Evolutionary conservation across 139 green algal genomes (phyloP), one percentile per base, ranked within the genome.

Genomic region (Micromonas pusilla): DNA sequence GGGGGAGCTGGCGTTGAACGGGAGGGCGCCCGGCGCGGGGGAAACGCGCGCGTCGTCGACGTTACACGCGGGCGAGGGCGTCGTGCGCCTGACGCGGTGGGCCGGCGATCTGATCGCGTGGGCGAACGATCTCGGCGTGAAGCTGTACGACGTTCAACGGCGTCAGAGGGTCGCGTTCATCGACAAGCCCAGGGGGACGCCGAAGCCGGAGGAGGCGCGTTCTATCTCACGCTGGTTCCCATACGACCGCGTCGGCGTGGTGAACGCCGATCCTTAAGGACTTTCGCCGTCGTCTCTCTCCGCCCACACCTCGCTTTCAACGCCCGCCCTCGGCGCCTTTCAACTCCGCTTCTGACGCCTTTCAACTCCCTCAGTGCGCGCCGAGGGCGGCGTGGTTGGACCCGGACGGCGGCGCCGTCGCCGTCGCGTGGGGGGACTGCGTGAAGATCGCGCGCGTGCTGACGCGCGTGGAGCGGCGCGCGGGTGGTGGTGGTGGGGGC

Each of bases 41-140:
- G 52, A 81, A 72, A 6, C 30, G 9, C 6, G 38, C 83, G 75
- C 25, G 91, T 97, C 79, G 86, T 83, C 19, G 76, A n/a, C 91
- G 9, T 79, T 98, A 45, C 87, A 92, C 33, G 70, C 83, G 52
- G 94, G 90, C 0, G 89, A 90, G 83, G 87, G 88, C 2, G 65
- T 85, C 5, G 82, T 97, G 13, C 82, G 82, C 25, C 75, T 80
- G 16, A 81, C 91, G 2, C 76, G 77, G 13, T 97, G 93, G 94
- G 79, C 81, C 3, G 87, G 85, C 19, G 79, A 72, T 2, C 76
- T 97, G 21, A 80, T 98, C 9, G 92, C 95, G 0, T 98, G 94
- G 94, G 89, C 89, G 3, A 95, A 88, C 34, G 86, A 92, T 66
- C 72, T 77, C 5, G 86, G 86, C 0, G 82, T 96, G 30, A 90